phyloP scores from a whole-genome alignment of 164 flowering plant genomes.

The Piper betle region DNA sequence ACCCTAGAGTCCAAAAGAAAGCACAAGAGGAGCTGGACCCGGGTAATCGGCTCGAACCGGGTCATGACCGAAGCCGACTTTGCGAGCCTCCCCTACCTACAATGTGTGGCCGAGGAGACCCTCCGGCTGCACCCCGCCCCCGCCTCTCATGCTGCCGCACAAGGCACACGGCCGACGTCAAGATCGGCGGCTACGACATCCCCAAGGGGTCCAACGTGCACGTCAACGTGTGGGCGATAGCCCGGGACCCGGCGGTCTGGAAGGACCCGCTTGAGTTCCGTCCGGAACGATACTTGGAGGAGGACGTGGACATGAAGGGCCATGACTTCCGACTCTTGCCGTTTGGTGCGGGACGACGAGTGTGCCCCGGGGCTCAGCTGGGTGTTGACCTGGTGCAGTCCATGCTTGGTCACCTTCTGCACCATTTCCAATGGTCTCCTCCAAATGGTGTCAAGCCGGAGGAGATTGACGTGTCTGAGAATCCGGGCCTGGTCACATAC shows the following conservation, averaged over 20 bases:
- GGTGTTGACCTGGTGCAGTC: conserved; percentile 23
- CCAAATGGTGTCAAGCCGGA: conserved; percentile 11
- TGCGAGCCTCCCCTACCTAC: conserved; percentile 16
- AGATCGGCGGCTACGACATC: conserved; percentile 20
- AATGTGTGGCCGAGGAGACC: conserved; percentile 20
- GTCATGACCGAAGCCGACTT: conserved; percentile 21
- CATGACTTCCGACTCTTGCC: conserved; percentile 21
- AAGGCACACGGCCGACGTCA: conserved; percentile 17
- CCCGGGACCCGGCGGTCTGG: conserved; percentile 22
- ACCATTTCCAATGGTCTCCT: conserved; percentile 19
- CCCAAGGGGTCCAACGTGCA: conserved; percentile 21
- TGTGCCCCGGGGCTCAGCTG: conserved; percentile 19
- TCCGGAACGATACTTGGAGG: conserved; percentile 21
- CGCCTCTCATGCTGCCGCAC: conserved; percentile 25
- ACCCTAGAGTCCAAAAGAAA: conserved; percentile 21
- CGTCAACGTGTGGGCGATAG: conserved; percentile 22
- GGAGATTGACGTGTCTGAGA: conserved; percentile 20
- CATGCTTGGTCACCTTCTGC: conserved; percentile 21
- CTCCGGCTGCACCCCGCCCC: conserved; percentile 20
- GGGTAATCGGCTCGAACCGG: conserved; percentile 13
- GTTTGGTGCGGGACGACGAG: conserved; percentile 21
- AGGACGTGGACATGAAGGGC: conserved; percentile 21
- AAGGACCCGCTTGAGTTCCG: conserved; percentile 16
- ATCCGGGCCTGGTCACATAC: conserved; percentile 19
- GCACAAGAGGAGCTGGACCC: conserved; percentile 22